Conservation (phyloP, 2,329 filamentous ascomycete species). For the Ilyonectria sp. region DNA sequence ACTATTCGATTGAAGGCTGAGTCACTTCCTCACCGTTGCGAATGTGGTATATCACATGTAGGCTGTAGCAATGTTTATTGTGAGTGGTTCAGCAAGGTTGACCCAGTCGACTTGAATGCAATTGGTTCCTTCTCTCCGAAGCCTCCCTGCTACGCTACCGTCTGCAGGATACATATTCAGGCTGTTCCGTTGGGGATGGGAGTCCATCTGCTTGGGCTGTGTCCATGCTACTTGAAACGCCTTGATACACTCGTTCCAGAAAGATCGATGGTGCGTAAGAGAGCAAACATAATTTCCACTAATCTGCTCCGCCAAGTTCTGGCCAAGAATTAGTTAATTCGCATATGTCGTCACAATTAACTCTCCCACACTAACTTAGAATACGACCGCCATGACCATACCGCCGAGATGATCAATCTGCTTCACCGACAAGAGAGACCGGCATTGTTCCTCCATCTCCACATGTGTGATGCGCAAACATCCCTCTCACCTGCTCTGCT, state of each 20-base stretch:
- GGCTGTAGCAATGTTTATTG: background rate
- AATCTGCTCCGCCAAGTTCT: background rate
- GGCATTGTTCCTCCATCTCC: background rate
- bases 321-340: background rate
- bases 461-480: background rate
- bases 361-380: background rate
- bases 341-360: background rate
- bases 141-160: background rate
- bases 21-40: too few relatives aligned
- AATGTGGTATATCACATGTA: background rate
- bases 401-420: background rate
- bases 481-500: background rate
- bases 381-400: background rate
- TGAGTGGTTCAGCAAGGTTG: background rate
- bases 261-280: too few relatives aligned
- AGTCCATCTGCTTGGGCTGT: background rate
- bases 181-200: too few relatives aligned
- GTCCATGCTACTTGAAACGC: background rate
- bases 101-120: background rate
- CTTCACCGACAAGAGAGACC: background rate
- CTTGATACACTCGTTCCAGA: background rate
- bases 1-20: background rate
- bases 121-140: background rate
- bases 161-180: background rate
- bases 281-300: background rate